Evolutionary conservation across 2,329 filamentous ascomycete genomes (phyloP), one percentile per base, ranked within the genome.

Genomic region (Colletotrichum spaethianum): DNA sequence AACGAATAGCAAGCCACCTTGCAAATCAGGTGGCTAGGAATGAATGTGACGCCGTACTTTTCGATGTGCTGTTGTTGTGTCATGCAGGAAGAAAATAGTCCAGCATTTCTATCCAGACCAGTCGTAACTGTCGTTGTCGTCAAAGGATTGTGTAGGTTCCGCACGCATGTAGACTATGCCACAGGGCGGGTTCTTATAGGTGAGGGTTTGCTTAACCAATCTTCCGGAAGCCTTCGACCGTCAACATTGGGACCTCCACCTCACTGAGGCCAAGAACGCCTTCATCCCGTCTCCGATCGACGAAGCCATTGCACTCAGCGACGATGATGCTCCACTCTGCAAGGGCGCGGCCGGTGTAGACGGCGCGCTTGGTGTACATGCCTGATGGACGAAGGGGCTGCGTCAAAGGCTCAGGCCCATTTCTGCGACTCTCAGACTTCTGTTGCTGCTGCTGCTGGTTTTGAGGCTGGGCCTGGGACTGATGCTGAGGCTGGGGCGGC

Each of bases 271-370:
- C 84, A 2, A 89, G 86, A 12, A 95, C 89, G 55, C 93, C 93
- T 79, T 96, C 94, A 57, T 91, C 90, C 63, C 91, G 91, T 66
- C 94, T 88, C 56, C 93, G 87, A 70, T 96, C 93, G 40, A 94
- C 90, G 80, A 96, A 96, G 77, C 91, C 93, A 82, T 95, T 94
- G 83, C 91, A 94, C 79, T 96, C 94, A 67, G 89, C 89, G 20
- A 95, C 90, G 26, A 96, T 89, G 23, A 93, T 84, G 26, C 87
- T 86, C 94, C 94, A 96, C 80, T 96, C 94, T 0, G 93, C 93
- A 55, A 96, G 85, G 0, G 94, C 92, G 26, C 93, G 87, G 1
- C 94, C 94, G 3, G 89, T 85, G 79, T 96, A 93, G 60, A 89
- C 89, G 11, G 86, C 83, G 33, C 86, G 86, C 56, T 82, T 81